Percentiles rank a stretch among this genome's conserved stretches.
These are phyloP conservation scores for Colletotrichum scovillei DNA, from an alignment of 2,329 filamentous ascomycete genomes.

Conservation along the genomic window DNA sequence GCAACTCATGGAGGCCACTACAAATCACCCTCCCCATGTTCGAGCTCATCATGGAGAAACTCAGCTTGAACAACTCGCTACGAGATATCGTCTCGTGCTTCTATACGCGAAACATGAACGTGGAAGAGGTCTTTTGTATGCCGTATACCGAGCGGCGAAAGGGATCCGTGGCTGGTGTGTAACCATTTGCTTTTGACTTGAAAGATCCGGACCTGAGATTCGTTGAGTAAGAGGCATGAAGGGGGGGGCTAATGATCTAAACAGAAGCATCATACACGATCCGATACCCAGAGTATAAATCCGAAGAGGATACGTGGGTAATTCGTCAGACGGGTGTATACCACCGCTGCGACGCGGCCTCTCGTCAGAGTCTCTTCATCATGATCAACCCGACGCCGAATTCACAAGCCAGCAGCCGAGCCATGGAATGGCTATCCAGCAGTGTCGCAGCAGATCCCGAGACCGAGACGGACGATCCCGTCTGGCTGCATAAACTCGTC, in stretches of 20 bases:
- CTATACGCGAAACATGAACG: not conserved
- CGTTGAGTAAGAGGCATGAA: too few relatives aligned
- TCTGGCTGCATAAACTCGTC: not conserved
- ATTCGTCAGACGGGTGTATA: conserved; percentile 11
- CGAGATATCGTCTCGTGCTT: conserved; percentile 3
- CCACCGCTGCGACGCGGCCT: not conserved
- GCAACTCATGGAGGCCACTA: conserved; percentile 12
- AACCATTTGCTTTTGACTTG: not conserved
- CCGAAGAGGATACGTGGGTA: not conserved
- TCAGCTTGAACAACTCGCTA: not conserved
- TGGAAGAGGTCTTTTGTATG: not conserved
- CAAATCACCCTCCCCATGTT: conserved; percentile 2
- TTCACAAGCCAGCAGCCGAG: not conserved
- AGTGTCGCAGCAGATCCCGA: not conserved
- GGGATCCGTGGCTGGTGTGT: not conserved
- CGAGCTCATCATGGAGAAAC: not conserved
- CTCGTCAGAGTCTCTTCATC: not conserved
- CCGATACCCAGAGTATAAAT: not conserved
- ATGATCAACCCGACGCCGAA: not conserved
- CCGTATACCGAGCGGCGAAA: not conserved
- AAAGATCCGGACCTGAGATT: too few relatives aligned
- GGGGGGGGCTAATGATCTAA: too few relatives aligned
- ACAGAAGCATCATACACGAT: not conserved
- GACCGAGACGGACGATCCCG: not conserved
- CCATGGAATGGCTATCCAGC: not conserved